Evolutionary conservation across 768 basidiomycete genomes (phyloP), one percentile per base, ranked within the genome.

Genomic region (Phlebiopsis flavidoalba): DNA sequence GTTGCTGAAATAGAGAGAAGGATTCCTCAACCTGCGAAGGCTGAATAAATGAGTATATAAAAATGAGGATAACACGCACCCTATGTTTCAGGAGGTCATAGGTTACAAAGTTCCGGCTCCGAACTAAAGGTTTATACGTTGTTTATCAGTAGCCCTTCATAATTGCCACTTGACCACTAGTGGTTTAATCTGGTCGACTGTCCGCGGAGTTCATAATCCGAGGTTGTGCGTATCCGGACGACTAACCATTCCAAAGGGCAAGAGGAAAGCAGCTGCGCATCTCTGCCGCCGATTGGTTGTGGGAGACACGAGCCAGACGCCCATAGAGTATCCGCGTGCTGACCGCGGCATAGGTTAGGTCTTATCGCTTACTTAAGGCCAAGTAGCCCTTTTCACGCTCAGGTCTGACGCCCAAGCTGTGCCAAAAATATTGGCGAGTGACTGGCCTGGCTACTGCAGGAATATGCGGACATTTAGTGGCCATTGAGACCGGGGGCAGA

Each of bases 81-180:
- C 87, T 89, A 51, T 76, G 78, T 67, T 85, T 81, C 47, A 97
- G 79, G 21, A 88, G 76, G 57, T 89, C 84, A 67, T 86, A 91
- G 2, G 86, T 84, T n/a, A n/a, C n/a, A 71, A 92, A 95, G 59
- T 87, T 89, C 35, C 84, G 81, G 35, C 92, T 90, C n/a, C 17
- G 89, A 89, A 15, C 79, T 78, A 71, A 95, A 97, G 17, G 81
- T 86, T n/a, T 62, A 97, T 89, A 66, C 86, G 79, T 93, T 89
- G 67, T 83, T 82, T 69, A 79, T 82, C 53, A n/a, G n/a, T n/a
- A n/a, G n/a, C n/a, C 82, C 77, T 66, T 93, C 89, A 73, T 89
- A 89, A 8, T 82, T 81, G 75, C n/a, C 93, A 95, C 76, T 91
- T 93, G 45, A 97, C 86, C 59, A 89, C 80, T 26, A 97, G 79